Evolutionary conservation across 1,284 basidiomycete genomes (phyloP), one percentile per base, ranked within the genome.

Genomic region (Peniophora sp.): DNA sequence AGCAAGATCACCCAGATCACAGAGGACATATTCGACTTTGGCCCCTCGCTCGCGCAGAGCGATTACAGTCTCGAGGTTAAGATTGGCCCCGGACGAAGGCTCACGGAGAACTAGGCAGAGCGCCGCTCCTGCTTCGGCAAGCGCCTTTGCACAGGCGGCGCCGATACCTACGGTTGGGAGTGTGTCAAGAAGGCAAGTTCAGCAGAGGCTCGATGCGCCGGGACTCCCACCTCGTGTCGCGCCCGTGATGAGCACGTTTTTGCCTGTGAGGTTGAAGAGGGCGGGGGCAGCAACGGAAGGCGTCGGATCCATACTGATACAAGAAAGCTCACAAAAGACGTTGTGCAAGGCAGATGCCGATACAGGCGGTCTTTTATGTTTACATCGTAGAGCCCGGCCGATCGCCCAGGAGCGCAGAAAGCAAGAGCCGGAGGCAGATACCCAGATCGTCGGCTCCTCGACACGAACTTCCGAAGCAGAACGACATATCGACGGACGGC

Each of bases 111-210:
- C 80, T 55, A 96, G 79, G 63, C 90, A 85, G 59, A 97, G 70
- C 52, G 83, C 75, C 32, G 93, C 92, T 23, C 94, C 94, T 12
- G 87, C 86, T 62, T 88, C 67, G 15, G 84, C 85, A 49, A 90
- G 73, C 18, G 86, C 87, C 36, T 87, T 62, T 2, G 85, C 84
- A 62, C 81, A 83, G 8, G 82, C 81, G 47, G 81, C 81, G 48
- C 86, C 86, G 58, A 89, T 90, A 45, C 86, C 84, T 85, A 60
- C 37, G 52, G 56, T 55, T 50, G 61, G 58, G 55, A 51, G 55
- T 47, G 50, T 24, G 49, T 17, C 20, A 51, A 48, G 24, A 42
- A 44, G 35, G 51, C n/a, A 27, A 39, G 8, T 42, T 48, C 42
- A 47, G 59, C 49, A 8, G 37, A 41, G 37, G 18, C 18, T 17